phyloP scores from a whole-genome alignment of 2,329 filamentous ascomycete species.

The Trematosphaeria pertusa region DNA sequence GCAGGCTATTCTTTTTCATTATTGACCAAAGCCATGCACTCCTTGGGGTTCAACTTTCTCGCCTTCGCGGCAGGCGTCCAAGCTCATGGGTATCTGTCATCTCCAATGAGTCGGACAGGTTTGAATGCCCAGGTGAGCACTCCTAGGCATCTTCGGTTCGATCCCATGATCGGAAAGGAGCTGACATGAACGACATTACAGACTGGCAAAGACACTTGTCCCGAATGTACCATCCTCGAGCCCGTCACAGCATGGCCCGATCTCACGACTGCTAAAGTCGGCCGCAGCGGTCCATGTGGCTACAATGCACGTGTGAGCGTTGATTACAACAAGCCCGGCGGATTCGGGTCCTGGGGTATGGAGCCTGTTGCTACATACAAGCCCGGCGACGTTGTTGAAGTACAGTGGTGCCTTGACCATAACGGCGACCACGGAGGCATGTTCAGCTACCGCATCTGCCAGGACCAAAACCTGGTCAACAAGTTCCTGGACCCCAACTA shows the following conservation, averaged over 20 bases:
- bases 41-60: no score
- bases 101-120: slow-evolving; percentile 43
- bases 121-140: slow-evolving; percentile 37
- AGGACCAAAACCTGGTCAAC: slow-evolving; percentile 39
- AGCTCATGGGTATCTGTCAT: slow-evolving; percentile 42
- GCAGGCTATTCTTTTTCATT: no score
- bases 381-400: slow-evolving; percentile 35
- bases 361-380: slow-evolving; percentile 40
- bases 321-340: slow-evolving; percentile 43
- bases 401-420: slow-evolving; percentile 44
- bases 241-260: slow-evolving; percentile 44
- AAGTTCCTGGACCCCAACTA: slow-evolving; percentile 40
- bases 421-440: slow-evolving; percentile 46
- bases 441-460: slow-evolving; percentile 45
- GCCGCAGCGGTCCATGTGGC: slow-evolving; percentile 41
- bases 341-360: slow-evolving; percentile 37
- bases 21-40: no score
- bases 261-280: slow-evolving; percentile 34
- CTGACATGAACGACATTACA: slow-evolving; percentile 8
- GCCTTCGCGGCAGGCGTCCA: slow-evolving; percentile 27
- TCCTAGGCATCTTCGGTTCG: not conserved
- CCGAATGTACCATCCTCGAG: slow-evolving; percentile 44
- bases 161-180: not conserved
- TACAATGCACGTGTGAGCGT: slow-evolving; percentile 45
- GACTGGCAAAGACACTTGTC: slow-evolving; percentile 40